Conservation (phyloP, 805 yeast species). For the Candida berthetii region DNA sequence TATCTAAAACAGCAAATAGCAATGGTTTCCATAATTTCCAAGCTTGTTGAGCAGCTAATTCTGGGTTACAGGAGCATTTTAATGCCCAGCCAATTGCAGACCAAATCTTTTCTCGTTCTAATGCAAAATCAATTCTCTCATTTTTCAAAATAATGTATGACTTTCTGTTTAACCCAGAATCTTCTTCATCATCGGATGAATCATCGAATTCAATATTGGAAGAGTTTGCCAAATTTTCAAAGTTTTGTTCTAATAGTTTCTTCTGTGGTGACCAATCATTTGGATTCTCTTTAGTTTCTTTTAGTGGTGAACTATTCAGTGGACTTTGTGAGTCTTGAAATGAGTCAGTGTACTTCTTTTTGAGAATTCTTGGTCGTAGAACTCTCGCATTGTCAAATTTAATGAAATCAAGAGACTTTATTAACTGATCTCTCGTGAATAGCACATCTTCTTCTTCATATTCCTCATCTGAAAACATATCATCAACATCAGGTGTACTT, state of each 20-base stretch:
- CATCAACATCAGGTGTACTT: neutral
- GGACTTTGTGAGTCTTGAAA: neutral
- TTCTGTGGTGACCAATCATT: conserved; percentile 17
- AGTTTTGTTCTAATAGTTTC: conserved; percentile 7
- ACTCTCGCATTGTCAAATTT: neutral
- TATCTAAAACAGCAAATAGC: conserved; percentile 11
- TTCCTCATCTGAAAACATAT: conserved; percentile 1
- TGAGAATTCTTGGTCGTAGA: conserved; percentile 7
- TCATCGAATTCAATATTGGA: neutral
- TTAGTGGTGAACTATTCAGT: neutral
- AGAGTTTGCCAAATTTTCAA: neutral
- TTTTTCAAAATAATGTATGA: conserved; percentile 17
- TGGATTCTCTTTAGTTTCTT: neutral
- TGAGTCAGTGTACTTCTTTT: conserved; percentile 9
- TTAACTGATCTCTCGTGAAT: conserved; percentile 6
- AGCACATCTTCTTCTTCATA: conserved; percentile 9
- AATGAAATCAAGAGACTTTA: conserved; percentile 8
- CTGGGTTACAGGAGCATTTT: conserved; percentile 16
- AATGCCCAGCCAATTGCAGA: conserved; percentile 23
- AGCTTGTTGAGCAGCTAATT: conserved; percentile 5
- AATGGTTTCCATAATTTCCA: conserved; percentile 18
- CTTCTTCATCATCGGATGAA: neutral
- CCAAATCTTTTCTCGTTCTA: conserved; percentile 18
- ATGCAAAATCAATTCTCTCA: conserved; percentile 17
- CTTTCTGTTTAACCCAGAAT: conserved; percentile 3